Conservation (phyloP, 768 basidiomycete genomes). For the Cubamyces lactineus region DNA sequence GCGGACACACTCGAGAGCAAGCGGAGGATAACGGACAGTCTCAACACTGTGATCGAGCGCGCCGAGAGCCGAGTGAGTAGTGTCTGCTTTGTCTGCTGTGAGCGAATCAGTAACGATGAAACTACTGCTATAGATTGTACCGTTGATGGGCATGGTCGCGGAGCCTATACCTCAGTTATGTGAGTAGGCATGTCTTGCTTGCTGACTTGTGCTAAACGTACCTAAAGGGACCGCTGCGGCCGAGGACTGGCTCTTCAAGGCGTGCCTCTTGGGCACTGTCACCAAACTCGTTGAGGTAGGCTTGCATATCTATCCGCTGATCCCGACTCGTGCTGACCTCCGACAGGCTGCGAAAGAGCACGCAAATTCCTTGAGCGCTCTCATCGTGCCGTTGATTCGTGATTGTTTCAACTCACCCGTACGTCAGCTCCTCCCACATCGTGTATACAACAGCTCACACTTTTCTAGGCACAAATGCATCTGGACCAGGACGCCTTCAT, state of each 20-base stretch:
- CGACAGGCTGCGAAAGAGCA: slow-evolving; percentile 64
- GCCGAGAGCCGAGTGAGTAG: slow-evolving; percentile 41
- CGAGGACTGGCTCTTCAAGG: slow-evolving; percentile 73
- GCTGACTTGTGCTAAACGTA: not conserved
- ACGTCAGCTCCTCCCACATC: slow-evolving; percentile 8
- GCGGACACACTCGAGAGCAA: slow-evolving; percentile 79
- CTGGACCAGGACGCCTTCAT: slow-evolving; percentile 79
- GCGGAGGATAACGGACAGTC: slow-evolving; percentile 65
- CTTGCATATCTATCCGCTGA: not conserved
- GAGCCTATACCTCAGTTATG: slow-evolving; percentile 73
- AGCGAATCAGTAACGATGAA: not conserved
- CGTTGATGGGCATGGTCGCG: slow-evolving; percentile 62
- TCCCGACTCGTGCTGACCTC: not conserved
- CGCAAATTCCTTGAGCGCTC: slow-evolving; percentile 22
- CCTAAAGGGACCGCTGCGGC: slow-evolving; percentile 65
- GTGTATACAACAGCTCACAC: no score
- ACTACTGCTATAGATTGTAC: slow-evolving; percentile 56
- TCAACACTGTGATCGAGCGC: slow-evolving; percentile 70
- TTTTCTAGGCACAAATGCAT: slow-evolving; percentile 61
- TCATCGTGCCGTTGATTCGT: slow-evolving; percentile 30
- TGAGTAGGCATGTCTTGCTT: slow-evolving; percentile 38
- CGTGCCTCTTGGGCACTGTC: slow-evolving; percentile 67
- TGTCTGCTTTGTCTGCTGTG: not conserved
- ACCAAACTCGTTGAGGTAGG: slow-evolving; percentile 70
- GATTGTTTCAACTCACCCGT: slow-evolving; percentile 32